These are phyloP conservation scores for Kodamaea derodonti DNA, from an alignment of 1,139 yeast species.

Conservation along the genomic window DNA sequence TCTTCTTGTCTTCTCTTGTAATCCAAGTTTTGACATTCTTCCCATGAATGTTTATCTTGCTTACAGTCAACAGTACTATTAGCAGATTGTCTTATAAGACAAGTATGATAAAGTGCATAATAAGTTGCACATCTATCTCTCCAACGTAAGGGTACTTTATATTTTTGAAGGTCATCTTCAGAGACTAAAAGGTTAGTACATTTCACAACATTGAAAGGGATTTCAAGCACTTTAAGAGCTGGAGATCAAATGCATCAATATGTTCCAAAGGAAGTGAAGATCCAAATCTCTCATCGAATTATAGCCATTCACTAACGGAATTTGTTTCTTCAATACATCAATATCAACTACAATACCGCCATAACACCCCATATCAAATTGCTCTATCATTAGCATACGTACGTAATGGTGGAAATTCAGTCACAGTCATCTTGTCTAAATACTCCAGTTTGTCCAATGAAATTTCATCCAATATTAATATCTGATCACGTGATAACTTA, in stretches of 20 bases:
- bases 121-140: conserved; percentile 85
- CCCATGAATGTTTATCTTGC: conserved; percentile 80
- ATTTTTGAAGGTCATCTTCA: conserved; percentile 79
- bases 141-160: conserved; percentile 76
- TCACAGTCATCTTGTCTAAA: conserved; percentile 33
- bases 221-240: no score
- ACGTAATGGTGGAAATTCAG: conserved; percentile 53
- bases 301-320: no score
- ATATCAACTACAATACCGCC: no score
- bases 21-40: conserved; percentile 81
- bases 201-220: no score
- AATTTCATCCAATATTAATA: conserved; percentile 9
- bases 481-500: neutral
- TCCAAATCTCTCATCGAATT: no score
- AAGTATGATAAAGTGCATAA: conserved; percentile 54
- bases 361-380: no score
- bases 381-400: conserved; percentile 19
- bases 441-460: conserved; percentile 11
- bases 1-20: conserved; percentile 79
- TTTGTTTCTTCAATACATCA: no score
- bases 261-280: no score
- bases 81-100: conserved; percentile 47
- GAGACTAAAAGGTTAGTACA: conserved; percentile 45
- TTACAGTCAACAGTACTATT: conserved; percentile 56
- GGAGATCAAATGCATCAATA: no score